Conservation (phyloP, 306 rosid genomes). For the Lathyrus oleraceus region DNA sequence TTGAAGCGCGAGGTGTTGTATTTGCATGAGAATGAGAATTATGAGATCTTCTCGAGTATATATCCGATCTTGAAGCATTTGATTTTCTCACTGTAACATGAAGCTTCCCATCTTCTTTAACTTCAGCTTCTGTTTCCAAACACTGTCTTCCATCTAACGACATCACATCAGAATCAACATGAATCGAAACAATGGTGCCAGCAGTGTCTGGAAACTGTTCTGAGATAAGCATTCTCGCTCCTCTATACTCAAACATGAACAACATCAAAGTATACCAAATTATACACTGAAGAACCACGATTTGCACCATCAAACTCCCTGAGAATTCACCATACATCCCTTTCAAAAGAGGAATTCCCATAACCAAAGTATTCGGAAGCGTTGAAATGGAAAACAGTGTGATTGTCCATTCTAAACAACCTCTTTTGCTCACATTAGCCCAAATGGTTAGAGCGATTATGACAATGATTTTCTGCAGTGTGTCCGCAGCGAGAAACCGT, state of each 20-base stretch:
- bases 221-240: slow-evolving; percentile 68
- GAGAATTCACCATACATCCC: slow-evolving; percentile 88
- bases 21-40: slow-evolving; percentile 62
- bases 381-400: slow-evolving; percentile 83
- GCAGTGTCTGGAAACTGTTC: slow-evolving; percentile 91
- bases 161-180: slow-evolving; percentile 85
- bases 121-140: slow-evolving; percentile 67
- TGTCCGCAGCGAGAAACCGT: slow-evolving; percentile 78
- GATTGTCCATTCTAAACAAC: slow-evolving; percentile 84
- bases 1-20: slow-evolving; percentile 74
- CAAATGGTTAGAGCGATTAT: slow-evolving; percentile 54
- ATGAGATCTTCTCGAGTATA: slow-evolving; percentile 73
- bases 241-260: slow-evolving; percentile 79
- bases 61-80: slow-evolving; percentile 77
- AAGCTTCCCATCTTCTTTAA: slow-evolving; percentile 81
- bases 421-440: slow-evolving; percentile 57
- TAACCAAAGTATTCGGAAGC: slow-evolving; percentile 81
- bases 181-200: slow-evolving; percentile 80
- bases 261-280: slow-evolving; percentile 89
- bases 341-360: slow-evolving; percentile 85
- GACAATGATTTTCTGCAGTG: slow-evolving; percentile 80
- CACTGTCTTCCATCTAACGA: slow-evolving; percentile 74
- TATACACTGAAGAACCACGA: slow-evolving; percentile 89
- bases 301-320: slow-evolving; percentile 83
- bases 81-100: slow-evolving; percentile 77